Base-by-base conservation (phyloP, 1,284 basidiomycete genomes). In the Sutorius eximius region DNA sequence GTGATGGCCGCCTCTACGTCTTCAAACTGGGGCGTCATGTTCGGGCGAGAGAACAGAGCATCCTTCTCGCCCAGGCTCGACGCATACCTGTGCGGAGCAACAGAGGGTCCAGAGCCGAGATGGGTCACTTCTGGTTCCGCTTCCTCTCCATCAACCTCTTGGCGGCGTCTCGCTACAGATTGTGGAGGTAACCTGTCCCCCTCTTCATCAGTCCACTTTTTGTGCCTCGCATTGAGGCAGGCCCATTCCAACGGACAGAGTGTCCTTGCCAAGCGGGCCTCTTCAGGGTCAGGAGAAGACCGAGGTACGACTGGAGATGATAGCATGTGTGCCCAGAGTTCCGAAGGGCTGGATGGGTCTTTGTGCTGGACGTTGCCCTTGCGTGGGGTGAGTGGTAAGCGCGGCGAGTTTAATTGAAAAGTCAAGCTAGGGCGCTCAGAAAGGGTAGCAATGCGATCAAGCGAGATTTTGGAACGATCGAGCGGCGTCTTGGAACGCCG, bases 1-100 rank as follows among this genome's bases (percentile, higher is more conserved):
- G 73, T 71, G 61, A 78, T 75, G 16, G 77, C 77, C 0, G 77
- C 77, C 62, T 79, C 77, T 50, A 78, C 71, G 32, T 79, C 77
- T 52, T 71, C 66, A 9, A 58, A 58, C 45, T 67, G 71, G 2
- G 56, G 57, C 12, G 34, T 41, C 32, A 22, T 30, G 18, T 41
- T 57, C 1, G 30, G 45, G 24, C 36, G 44, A 51, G 52, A 40
- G 45, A 52, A 51, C 8, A 22, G 16, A 16, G 36, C 16, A 13
- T 51, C 29, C 18, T 45, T 37, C 33, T 18, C 16, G 54, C 30
- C 22, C 10, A 24, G 34, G 44, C 13, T 29, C 15, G 32, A 45
- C 22, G 30, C 22, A 32, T 51, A 27, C 20, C 49, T 47, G 8
- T 45, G 27, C 12, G 42, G 50, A 34, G 59, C 53, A 38, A 47